A percentile compares a stretch with the other conserved stretches of the same genome.
Evolutionary conservation across 306 rosid genomes (phyloP).

Genomic region (Castanea mollissima): DNA sequence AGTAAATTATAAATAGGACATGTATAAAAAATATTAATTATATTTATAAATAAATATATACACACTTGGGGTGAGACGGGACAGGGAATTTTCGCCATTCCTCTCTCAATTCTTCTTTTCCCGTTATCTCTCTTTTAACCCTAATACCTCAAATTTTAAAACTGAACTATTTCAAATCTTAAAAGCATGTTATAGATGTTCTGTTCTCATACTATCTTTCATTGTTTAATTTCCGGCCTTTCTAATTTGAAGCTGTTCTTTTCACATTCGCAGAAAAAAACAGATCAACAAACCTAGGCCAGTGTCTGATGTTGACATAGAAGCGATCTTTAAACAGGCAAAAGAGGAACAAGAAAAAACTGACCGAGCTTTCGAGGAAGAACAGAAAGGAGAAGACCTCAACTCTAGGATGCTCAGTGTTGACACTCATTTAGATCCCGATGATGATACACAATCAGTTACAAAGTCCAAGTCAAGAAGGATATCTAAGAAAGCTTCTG

Average conservation of each 20-base stretch:
- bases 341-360: slow-evolving; percentile 73
- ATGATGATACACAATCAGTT: slow-evolving; percentile 25
- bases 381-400: slow-evolving; percentile 36
- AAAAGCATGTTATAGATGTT: slow-evolving; percentile 2
- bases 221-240: background rate
- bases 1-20: too few relatives aligned
- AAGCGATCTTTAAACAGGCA: slow-evolving; percentile 62
- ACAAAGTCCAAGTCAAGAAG: slow-evolving; percentile 50
- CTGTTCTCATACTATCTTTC: background rate
- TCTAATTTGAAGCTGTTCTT: slow-evolving; percentile 16
- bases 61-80: too few relatives aligned
- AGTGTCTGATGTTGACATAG: slow-evolving; percentile 65
- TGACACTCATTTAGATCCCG: slow-evolving; percentile 24
- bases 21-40: too few relatives aligned
- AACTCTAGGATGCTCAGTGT: slow-evolving; percentile 19
- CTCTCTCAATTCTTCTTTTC: too few relatives aligned
- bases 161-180: background rate
- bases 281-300: slow-evolving; percentile 83
- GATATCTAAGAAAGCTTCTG: slow-evolving; percentile 39
- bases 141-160: too few relatives aligned
- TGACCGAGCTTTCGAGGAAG: slow-evolving; percentile 67
- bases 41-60: too few relatives aligned
- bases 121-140: too few relatives aligned
- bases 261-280: slow-evolving; percentile 51
- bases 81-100: too few relatives aligned